Conservation (phyloP, 768 basidiomycete species). For the Infundibulicybe gibba region DNA sequence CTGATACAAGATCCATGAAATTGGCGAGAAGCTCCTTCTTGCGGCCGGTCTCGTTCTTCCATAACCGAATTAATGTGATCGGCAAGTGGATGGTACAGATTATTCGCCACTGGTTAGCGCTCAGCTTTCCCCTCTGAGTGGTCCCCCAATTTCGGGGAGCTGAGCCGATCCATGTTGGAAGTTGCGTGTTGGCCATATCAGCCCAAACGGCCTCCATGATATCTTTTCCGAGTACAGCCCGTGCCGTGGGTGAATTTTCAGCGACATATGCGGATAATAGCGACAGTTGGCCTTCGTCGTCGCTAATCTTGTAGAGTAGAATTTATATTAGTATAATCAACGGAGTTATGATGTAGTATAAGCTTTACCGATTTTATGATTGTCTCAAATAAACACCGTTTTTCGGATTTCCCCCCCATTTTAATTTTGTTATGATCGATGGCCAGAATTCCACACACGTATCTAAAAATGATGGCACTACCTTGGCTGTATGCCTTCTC, state of each 20-base stretch:
- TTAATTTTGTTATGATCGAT: conserved; percentile 3
- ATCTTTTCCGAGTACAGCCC: conserved; percentile 22
- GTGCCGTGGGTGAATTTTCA: background rate
- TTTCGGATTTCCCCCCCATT: conserved; percentile 6
- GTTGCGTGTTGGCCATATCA: conserved; percentile 17
- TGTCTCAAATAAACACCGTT: conserved; percentile 6
- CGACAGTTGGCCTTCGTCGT: background rate
- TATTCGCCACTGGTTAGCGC: conserved; percentile 30
- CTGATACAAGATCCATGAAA: conserved; percentile 24
- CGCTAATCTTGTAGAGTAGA: background rate
- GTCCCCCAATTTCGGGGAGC: conserved; percentile 18
- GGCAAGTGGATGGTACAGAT: conserved; percentile 25
- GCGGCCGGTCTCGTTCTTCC: conserved; percentile 17
- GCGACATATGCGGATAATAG: conserved; percentile 4
- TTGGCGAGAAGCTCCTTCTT: conserved; percentile 18
- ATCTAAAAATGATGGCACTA: background rate
- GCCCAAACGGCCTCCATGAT: conserved; percentile 21
- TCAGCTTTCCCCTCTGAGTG: conserved; percentile 21
- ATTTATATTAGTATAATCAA: background rate
- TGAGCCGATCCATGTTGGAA: conserved; percentile 18
- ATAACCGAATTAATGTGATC: conserved; percentile 30
- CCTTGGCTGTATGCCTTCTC: background rate
- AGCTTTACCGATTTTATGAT: conserved; percentile 4
- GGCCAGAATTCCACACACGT: conserved; percentile 7
- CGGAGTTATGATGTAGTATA: background rate